Evolutionary conservation across 1,284 basidiomycete genomes (phyloP), one percentile per base, ranked within the genome.

Genomic region (Porphyrellus sp.): DNA sequence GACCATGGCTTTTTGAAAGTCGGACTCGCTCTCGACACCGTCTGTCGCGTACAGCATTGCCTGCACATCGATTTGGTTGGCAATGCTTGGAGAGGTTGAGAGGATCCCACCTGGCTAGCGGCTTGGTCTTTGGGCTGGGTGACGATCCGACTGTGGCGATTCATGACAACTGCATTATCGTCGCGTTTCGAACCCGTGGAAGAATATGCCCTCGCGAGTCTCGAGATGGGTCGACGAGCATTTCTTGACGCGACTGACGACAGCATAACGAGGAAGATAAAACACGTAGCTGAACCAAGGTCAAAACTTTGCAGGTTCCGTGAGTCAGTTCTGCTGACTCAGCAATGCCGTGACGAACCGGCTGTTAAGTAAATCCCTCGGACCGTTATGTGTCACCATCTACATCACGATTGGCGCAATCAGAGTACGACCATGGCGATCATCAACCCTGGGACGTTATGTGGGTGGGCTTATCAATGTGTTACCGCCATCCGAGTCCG

Each of bases 1-100:
- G 55, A 98, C 89, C 94, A 98, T 97, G 50, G 93, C 85, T 72
- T 95, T 97, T 64, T 90, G 77, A 57, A 98, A 86, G 72, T 98
- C 94, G 12, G 77, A 79, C 58, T 93, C 86, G 24, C 64, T 74
- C 27, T 81, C 75, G 55, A 98, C 81, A 24, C 92, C 93, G 25
- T 97, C 94, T 1, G 94, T 98, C 20, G 93, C 94, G 70, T 94
- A 98, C 44, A 98, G 74, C 94, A 98, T 98, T 25, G 94, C 94
- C 91, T 94, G 50, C 28, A 27, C 21, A 52, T 41, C 49, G 39
- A 20, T 54, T 54, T 46, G 33, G 35, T 8, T 0, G 16, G 35
- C 9, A 35, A 37, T 35, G n/a, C n/a, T 13, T 2, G 37, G 40
- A 43, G 25, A 44, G 9, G 30, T n/a, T 6, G 27, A 9, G 20